Percentiles rank a stretch among this genome's conserved stretches.
Conservation (phyloP, 1,284 basidiomycete species). For the Taiwanofungus camphoratus region DNA sequence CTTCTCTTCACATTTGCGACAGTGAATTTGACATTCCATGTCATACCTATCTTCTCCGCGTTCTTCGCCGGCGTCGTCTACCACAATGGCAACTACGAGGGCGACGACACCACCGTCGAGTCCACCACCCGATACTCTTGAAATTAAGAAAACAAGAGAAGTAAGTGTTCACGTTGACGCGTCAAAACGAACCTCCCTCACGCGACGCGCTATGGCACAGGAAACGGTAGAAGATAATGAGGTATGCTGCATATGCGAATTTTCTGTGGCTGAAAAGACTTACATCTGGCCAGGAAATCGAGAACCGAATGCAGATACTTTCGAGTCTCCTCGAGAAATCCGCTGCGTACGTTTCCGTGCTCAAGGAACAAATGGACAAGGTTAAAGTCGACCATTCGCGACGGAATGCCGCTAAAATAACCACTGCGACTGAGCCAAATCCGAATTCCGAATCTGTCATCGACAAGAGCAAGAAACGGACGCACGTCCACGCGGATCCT, state of each 20-base stretch:
- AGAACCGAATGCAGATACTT: slow-evolving; percentile 32
- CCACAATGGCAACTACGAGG: background rate
- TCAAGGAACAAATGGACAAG: slow-evolving; percentile 60
- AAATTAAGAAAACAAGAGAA: background rate
- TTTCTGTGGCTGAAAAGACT: background rate
- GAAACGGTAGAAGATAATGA: background rate
- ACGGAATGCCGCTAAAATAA: slow-evolving; percentile 1
- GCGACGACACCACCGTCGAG: background rate
- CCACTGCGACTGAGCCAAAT: slow-evolving; percentile 5
- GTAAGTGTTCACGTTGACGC: background rate
- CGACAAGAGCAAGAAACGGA: slow-evolving; percentile 15
- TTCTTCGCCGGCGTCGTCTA: background rate
- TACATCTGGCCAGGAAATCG: slow-evolving; percentile 7
- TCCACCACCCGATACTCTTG: background rate
- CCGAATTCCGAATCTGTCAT: slow-evolving; percentile 14
- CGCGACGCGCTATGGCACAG: background rate
- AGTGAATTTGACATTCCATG: no score
- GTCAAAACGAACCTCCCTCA: background rate
- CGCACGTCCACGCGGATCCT: slow-evolving; percentile 16
- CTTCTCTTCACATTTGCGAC: no score
- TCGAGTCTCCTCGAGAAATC: slow-evolving; percentile 60
- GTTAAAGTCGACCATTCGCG: slow-evolving; percentile 22
- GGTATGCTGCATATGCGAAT: background rate
- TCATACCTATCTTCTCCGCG: background rate
- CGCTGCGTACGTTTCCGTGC: slow-evolving; percentile 50